These are phyloP conservation scores for Penicillium sumatraense DNA, from an alignment of 2,329 filamentous ascomycete species.

Conservation along the genomic window DNA sequence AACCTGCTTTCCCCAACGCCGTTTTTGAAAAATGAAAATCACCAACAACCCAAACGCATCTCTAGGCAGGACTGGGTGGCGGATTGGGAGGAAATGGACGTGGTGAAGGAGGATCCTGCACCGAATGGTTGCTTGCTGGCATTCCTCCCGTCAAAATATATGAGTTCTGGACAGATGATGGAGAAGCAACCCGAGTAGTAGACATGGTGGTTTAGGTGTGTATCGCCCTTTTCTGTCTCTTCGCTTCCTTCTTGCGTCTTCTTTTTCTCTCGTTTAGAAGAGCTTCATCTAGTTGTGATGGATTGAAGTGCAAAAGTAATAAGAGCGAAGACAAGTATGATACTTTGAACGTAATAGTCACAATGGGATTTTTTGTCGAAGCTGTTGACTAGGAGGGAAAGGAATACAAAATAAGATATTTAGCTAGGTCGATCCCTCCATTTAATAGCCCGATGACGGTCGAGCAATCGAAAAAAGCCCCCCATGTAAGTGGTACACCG, in stretches of 20 bases:
- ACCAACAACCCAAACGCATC: too few species aligned
- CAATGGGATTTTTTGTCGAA: too few species aligned
- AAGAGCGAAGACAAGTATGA: background rate
- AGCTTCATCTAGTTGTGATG: too few species aligned
- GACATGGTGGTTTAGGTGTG: too few species aligned
- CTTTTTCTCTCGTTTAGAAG: too few species aligned
- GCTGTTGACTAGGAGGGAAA: background rate
- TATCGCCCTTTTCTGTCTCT: too few species aligned
- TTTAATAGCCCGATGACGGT: constrained; percentile 21
- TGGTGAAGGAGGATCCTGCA: constrained; percentile 31
- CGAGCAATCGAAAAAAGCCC: constrained; percentile 14
- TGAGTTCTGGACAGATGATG: background rate
- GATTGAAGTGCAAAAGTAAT: background rate
- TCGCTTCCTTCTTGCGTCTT: too few species aligned
- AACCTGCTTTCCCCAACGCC: constrained; percentile 19
- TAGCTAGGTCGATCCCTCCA: constrained; percentile 11
- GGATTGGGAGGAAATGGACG: constrained; percentile 45
- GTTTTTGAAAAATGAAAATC: constrained; percentile 13
- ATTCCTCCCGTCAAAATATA: constrained; percentile 9
- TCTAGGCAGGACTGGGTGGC: constrained; percentile 44
- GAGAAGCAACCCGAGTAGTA: background rate
- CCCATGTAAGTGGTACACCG: constrained; percentile 28
- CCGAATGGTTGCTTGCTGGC: constrained; percentile 23
- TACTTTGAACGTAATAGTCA: too few species aligned
- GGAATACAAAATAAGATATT: background rate